Evolutionary conservation across 176 grass and related monocot species (phyloP), one percentile per base, ranked within the genome.

Genomic region (Carex kokanica): DNA sequence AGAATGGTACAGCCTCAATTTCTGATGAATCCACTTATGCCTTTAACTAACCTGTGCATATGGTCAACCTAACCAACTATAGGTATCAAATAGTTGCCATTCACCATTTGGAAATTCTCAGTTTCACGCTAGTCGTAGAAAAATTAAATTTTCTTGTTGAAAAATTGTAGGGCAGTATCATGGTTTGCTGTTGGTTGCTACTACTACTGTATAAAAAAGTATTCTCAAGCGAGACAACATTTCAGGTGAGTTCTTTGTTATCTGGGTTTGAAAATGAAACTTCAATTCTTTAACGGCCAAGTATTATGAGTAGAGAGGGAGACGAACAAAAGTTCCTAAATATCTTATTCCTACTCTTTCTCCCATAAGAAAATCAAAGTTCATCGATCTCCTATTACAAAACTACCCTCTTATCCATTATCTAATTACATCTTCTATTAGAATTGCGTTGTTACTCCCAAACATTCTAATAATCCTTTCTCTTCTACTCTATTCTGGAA

Each of bases 121-220:
- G 23, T 54, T 21, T 31, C 45, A 29, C 45, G 2, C 12, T 75
- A 29, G 12, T 16, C 13, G 51, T 52, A 53, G 71, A 75, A 11
- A 71, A 6, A 23, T 21, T 5, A 72, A 72, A n/a, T 75, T 75
- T 75, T 74, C 20, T 53, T 75, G 21, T 53, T 75, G 43, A 54
- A 53, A 54, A 74, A 84, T 54, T 88, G 45, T 72, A 98, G 96
- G 88, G 92, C 89, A 77, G 84, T 95, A 71, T 98, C 96, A 67
- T 98, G 96, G 96, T 98, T 98, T 90, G 88, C 96, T 86, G 93
- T 98, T 14, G 96, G 93, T 69, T 98, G 96, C 62, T 98, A 98
- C 86, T 98, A 95, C 77, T 93, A 88, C 71, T 95, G 96, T 59
- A 95, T 95, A 75, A 98, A 95, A 82, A 98, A 98, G 78, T 91